phyloP scores from a whole-genome alignment of 2,329 filamentous ascomycete species.

The Ceratocystis papillata region DNA sequence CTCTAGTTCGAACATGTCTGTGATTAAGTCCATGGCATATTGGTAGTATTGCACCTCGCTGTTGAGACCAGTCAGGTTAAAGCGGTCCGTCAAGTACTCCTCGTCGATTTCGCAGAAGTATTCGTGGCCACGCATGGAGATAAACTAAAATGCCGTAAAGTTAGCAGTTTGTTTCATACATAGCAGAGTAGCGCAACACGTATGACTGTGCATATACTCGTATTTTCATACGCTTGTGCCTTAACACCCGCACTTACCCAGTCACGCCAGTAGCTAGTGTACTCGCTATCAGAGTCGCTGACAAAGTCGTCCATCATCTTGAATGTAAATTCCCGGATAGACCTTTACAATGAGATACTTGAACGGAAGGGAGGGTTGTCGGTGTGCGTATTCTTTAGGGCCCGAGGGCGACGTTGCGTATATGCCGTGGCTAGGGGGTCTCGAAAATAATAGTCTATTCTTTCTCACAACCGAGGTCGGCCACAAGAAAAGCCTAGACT shows the following conservation, averaged over 20 bases:
- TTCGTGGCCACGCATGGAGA: constrained; percentile 92
- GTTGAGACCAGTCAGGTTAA: constrained; percentile 95
- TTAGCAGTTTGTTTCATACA: not conserved
- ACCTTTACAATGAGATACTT: not conserved
- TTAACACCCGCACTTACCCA: constrained; percentile 60
- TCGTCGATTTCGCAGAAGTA: constrained; percentile 99
- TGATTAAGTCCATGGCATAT: constrained; percentile 93
- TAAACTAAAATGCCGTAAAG: constrained; percentile 55
- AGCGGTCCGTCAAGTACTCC: constrained; percentile 94
- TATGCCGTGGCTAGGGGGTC: not conserved
- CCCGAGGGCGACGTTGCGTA: not conserved
- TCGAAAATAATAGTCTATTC: not conserved
- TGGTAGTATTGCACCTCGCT: constrained; percentile 98
- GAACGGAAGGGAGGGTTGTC: not conserved
- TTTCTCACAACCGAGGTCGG: not conserved
- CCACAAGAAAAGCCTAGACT: not conserved
- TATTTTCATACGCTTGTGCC: too few relatives aligned
- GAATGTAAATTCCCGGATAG: not conserved
- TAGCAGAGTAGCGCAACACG: not conserved
- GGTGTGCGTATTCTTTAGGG: not conserved
- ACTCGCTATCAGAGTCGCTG: constrained; percentile 96
- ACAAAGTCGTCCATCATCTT: constrained; percentile 86
- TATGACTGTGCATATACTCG: not conserved
- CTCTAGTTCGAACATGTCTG: constrained; percentile 96
- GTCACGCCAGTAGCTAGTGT: constrained; percentile 98